phyloP scores from a whole-genome alignment of 179 eudicot species.

The Patellifolia procumbens region DNA sequence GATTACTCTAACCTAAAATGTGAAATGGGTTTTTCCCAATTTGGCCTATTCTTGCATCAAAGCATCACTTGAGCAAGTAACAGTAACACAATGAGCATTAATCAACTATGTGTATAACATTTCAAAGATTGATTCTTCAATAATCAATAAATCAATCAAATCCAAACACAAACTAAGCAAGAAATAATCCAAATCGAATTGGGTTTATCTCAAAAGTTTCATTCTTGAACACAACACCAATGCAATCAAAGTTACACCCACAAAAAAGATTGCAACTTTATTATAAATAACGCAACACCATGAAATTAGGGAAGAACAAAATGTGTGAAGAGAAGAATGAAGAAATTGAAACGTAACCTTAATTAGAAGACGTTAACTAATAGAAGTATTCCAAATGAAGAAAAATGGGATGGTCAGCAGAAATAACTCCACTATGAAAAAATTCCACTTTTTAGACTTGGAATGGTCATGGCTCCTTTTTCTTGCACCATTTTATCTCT shows the following conservation, averaged over 20 bases:
- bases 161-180: conserved; percentile 4
- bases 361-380: background rate
- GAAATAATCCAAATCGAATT: background rate
- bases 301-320: conserved; percentile 15
- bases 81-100: conserved; percentile 26
- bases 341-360: conserved; percentile 16
- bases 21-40: conserved; percentile 17
- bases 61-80: conserved; percentile 9
- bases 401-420: background rate
- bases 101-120: background rate
- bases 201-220: conserved; percentile 14
- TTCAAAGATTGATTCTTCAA: conserved; percentile 7
- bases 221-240: conserved; percentile 17
- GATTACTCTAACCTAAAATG: conserved; percentile 15
- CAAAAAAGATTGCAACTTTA: conserved; percentile 13
- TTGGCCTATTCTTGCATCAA: conserved; percentile 23
- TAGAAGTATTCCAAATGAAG: background rate
- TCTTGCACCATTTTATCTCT: background rate
- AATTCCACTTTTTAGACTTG: conserved; percentile 21
- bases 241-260: background rate
- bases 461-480: conserved; percentile 23
- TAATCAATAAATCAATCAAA: conserved; percentile 24
- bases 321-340: conserved; percentile 23
- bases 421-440: conserved; percentile 8
- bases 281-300: background rate